Base-by-base conservation (phyloP, 768 basidiomycete species). In the Nidularia sp. region DNA sequence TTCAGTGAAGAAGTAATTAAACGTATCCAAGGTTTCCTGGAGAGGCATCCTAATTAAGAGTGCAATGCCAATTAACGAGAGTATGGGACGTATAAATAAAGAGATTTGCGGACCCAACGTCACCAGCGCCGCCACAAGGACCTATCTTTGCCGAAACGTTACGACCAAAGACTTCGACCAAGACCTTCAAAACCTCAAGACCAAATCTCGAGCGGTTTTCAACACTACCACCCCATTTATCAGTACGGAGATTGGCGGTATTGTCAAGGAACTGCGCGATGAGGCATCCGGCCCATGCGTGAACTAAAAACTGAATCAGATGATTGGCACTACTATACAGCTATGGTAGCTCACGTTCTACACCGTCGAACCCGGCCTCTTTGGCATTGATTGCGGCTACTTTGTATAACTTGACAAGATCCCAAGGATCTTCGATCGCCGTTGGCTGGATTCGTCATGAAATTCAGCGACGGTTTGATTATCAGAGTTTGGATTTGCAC, bases 181-280 rank as follows among this genome's bases (percentile, higher is more conserved):
- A 53, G 2, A 70, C 77, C 50, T 78, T 76, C 22, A 81, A 60
- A 43, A 80, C 69, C 59, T 83, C 78, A 5, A 82, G 70, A 0
- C 68, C 70, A 60, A 86, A 84, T 3, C 80, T 67, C 1, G 73
- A 61, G n/a, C 84, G 74, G 61, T 83, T 83, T 64, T 82, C 79
- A 42, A 78, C 53, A 41, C 73, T 76, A 4, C 84, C 85, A 6
- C 85, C 85, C 44, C 44, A 45, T 22, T 45, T 9, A 25, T 45
- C 44, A 18, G 10, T 45, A 25, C 44, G 44, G 8, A 60, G 50
- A 41, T 84, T 84, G n/a, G 74, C 61, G 1, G 61, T 70, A 45
- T 60, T 63, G 53, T 82, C 77, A 13, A 80, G 62, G 69, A 84
- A 82, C 53, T 84, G 79, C 51, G 74, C 64, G 34, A 75, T 50